Evolutionary conservation across 2,329 filamentous ascomycete species (phyloP).

Genomic region (Onygenales sp.): DNA sequence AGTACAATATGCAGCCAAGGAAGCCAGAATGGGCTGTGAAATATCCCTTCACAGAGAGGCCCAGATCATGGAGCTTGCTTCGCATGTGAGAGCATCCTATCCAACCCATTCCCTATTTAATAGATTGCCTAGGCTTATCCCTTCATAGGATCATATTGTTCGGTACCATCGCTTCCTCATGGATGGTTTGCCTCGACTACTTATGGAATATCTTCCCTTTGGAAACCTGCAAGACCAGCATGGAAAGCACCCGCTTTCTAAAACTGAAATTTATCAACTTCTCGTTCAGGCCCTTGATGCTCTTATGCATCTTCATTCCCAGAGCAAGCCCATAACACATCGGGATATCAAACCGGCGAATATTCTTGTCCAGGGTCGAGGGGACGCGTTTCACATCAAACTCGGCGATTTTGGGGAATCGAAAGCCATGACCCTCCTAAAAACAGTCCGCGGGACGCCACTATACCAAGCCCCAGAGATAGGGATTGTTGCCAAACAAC

Average conservation of each 20-base stretch:
- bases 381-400: constrained; percentile 3
- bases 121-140: too few species aligned
- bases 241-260: too few species aligned
- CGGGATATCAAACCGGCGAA: constrained; percentile 16
- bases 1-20: constrained; percentile 8
- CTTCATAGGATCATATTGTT: too few species aligned
- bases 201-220: constrained; percentile 7
- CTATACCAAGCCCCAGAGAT: constrained; percentile 1
- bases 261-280: background rate
- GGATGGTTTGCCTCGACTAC: background rate
- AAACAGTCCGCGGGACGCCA: background rate
- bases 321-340: constrained; percentile 7
- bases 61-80: constrained; percentile 9
- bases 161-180: constrained; percentile 1
- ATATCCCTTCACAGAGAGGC: too few species aligned
- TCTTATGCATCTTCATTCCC: constrained; percentile 10
- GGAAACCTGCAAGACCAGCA: background rate
- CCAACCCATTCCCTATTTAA: background rate
- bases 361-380: constrained; percentile 10
- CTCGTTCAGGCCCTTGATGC: constrained; percentile 3
- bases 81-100: constrained; percentile 5
- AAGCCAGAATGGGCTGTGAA: too few species aligned
- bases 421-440: background rate
- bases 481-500: too few species aligned
- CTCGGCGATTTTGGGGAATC: constrained; percentile 15